Base-by-base conservation (phyloP, 2,329 filamentous ascomycete species). In the Colletotrichum destructivum region DNA sequence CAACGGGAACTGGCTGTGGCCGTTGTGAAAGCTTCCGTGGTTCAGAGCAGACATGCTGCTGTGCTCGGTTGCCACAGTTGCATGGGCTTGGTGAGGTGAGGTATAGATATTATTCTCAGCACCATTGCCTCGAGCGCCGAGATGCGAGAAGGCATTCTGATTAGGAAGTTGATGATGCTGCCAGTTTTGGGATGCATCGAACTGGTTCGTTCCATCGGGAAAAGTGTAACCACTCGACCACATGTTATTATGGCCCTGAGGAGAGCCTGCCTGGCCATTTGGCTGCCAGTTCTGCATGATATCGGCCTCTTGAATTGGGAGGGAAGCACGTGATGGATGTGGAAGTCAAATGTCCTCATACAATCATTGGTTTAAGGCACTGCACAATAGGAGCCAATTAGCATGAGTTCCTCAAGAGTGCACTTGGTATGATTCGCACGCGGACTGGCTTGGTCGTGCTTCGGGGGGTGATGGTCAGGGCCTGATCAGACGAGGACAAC, bases 111-210 rank as follows among this genome's bases (percentile, higher is more conserved):
- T 62, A 13, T 49, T 55, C 26, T 72, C 69, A 62, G 80, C 82
- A n/a, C 80, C 76, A 51, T 77, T 79, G n/a, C 77, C 74, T 72
- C 79, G 76, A 26, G 78, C 78, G 81, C 82, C 75, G 81, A 83
- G 75, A 77, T 81, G 72, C 76, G 80, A 82, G 26, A 75, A 75
- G 23, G 75, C 71, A 23, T 78, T 62, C 69, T 82, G 82, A 21
- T 80, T 80, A 31, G 75, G 71, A 61, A 82, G 77, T 42, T 80
- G 71, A 72, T 80, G 71, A 72, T 84, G 83, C 11, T 79, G 74
- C 83, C 83, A 85, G 46, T 78, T 69, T 65, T 84, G 82, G 52
- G 76, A 77, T 61, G 80, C 79, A 61, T 84, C 82, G 74, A 81
- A 85, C 47, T 83, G 81, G 49, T 47, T 62, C 21, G 63, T 21